Conservation (phyloP, 208 protist genomes). For the Naegleria lovaniensis region DNA sequence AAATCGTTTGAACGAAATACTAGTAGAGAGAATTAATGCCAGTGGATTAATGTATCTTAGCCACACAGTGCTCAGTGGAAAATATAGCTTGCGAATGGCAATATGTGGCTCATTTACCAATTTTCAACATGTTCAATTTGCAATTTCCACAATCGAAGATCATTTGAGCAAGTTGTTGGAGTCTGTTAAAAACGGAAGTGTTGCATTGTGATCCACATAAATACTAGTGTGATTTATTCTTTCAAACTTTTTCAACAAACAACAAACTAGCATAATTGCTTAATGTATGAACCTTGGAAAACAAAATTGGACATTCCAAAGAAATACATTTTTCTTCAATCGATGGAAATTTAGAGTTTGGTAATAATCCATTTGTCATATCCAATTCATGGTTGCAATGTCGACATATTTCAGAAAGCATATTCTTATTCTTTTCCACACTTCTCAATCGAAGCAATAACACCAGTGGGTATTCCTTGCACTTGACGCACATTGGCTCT, state of each 20-base stretch:
- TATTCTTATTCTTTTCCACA: neutral
- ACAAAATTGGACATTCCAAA: neutral
- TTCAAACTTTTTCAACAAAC: too few species aligned
- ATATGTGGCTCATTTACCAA: constrained; percentile 9
- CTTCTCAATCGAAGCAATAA: neutral
- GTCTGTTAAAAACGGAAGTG: neutral
- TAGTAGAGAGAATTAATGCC: neutral
- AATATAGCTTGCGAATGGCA: constrained; percentile 2
- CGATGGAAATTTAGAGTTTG: neutral
- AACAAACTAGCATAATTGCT: neutral
- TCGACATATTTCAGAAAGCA: neutral
- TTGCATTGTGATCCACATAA: too few species aligned
- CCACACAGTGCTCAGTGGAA: neutral
- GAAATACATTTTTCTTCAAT: neutral
- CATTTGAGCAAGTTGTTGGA: neutral
- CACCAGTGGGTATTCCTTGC: neutral
- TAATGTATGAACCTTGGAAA: neutral
- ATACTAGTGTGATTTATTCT: too few species aligned
- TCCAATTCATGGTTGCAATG: neutral
- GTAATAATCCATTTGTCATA: neutral
- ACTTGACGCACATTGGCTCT: neutral
- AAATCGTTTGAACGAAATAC: neutral
- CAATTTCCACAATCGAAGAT: neutral
- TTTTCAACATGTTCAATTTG: neutral
- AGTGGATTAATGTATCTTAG: neutral